phyloP scores from a whole-genome alignment of 139 green algal genomes.

The Coelastrella sp. region DNA sequence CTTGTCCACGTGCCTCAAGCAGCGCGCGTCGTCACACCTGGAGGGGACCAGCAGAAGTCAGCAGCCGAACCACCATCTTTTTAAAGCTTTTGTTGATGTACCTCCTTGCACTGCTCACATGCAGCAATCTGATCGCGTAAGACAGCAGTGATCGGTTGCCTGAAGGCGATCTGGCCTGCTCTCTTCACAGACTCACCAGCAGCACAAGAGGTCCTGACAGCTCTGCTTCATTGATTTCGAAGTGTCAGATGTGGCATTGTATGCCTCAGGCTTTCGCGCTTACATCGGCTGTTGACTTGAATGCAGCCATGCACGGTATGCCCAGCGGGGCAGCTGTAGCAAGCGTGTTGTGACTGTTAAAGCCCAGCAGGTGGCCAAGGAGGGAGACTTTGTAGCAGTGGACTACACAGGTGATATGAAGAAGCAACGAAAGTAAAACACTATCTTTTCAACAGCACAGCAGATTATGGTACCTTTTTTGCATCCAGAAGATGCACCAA shows the following conservation, averaged over 20 bases:
- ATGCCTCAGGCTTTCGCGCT: not conserved
- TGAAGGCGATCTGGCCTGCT: too few species aligned
- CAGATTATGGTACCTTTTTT: too few species aligned
- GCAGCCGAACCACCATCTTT: not conserved
- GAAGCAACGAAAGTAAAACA: too few species aligned
- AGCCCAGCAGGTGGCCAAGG: not conserved
- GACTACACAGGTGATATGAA: constrained; percentile 2
- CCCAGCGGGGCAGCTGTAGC: not conserved
- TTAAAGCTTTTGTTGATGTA: not conserved
- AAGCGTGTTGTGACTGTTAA: not conserved
- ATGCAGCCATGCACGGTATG: not conserved
- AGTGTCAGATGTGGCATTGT: not conserved
- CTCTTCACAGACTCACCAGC: too few species aligned
- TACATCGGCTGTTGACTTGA: too few species aligned
- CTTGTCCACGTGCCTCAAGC: not conserved
- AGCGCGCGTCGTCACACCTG: not conserved
- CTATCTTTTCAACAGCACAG: too few species aligned
- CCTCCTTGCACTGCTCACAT: not conserved
- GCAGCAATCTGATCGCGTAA: not conserved
- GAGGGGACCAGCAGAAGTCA: not conserved
- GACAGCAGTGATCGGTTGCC: not conserved
- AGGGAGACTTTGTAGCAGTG: constrained; percentile 35
- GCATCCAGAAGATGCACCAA: too few species aligned
- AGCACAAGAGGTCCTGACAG: too few species aligned
- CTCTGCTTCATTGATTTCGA: too few species aligned